Evolutionary conservation across 129 eudicot species (phyloP), one percentile per base, ranked within the genome.

Genomic region (Saussurea involucrata): DNA sequence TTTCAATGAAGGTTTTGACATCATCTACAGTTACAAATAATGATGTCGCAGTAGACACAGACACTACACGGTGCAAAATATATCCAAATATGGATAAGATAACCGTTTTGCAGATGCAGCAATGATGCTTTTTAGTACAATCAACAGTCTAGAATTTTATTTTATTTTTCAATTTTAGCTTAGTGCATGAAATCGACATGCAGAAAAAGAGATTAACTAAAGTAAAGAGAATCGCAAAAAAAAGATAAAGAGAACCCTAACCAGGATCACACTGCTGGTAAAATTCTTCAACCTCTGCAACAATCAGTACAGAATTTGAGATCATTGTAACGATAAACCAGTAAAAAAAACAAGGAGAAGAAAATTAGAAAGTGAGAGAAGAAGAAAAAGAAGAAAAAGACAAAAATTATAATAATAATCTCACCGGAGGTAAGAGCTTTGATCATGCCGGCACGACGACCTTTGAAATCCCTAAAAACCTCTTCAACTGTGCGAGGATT

Each of bases 191-290:
- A 81, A 53, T 73, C 21, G 36, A 33, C 71, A 76, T 74, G 78
- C 77, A 76, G 78, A 24, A 44, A 33, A 70, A 64, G 20, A 15
- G 42, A 64, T 29, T 13, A 55, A 55, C 17, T 1, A 60, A 68
- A 31, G 1, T 4, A 57, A 44, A 33, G 6, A 22, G 18, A 49
- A 2, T 36, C 24, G 44, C 11, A 31, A 7, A 12, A 3, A 68
- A 28, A 53, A 40, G 44, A 24, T 57, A 42, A 31, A 25, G 40
- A 73, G 63, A 61, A 72, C 24, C 71, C 83, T 67, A 67, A 92
- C 97, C 92, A 68, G 97, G 97, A 82, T 92, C 97, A 58, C 97
- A 92, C 90, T 85, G 95, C 86, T 85, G 87, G 71, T 76, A 89
- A 71, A 92, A 89, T 24, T 83, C 95, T 46, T 77, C 90, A 75